Evolutionary conservation across 208 protist species (phyloP), one percentile per base, ranked within the genome.

Genomic region (Trypanosoma grayi): DNA sequence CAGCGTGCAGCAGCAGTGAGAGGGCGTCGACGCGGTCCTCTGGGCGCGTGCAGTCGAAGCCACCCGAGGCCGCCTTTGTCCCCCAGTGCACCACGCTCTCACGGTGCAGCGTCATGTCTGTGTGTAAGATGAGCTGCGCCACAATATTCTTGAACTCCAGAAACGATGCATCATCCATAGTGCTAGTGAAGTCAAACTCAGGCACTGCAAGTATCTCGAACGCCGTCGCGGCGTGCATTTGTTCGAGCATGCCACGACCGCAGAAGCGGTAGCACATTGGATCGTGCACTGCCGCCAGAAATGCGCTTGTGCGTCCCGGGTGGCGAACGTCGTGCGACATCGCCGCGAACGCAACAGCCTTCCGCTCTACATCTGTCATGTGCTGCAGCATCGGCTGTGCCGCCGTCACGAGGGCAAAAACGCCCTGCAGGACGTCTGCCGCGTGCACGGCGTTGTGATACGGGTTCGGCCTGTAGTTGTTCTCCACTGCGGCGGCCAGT

Each of bases 361-460:
- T 75, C 58, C 79, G 79, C 58, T 95, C 85, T 48, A 88, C 10
- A 7, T 36, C 51, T 20, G 81, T 88, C 75, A 90, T 66, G 53
- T 71, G 36, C 25, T 24, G 28, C 51, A 54, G 13, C 8, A 95
- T 46, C 11, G 87, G 71, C 1, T 55, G 59, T 39, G 61, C 73
- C 14, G 31, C 5, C 34, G 62, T 65, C 22, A 87, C 67, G 16
- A 95, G 66, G n/a, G 73, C 44, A 58, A 73, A 74, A 25, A 77
- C 53, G 20, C 78, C 77, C 48, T 93, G 89, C 27, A 90, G 34
- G 13, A 92, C 81, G 59, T 91, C 85, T 1, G 89, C 83, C 6
- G 85, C 89, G 56, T 91, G 85, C 22, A 76, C 50, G 14, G 70
- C 65, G 62, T 89, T 90, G 71, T 95, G 89, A 59, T 92, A 93